A percentile compares a stretch with the other conserved stretches of the same genome.
Evolutionary conservation across 306 rosid species (phyloP).

Genomic region (Pyrus betulifolia): DNA sequence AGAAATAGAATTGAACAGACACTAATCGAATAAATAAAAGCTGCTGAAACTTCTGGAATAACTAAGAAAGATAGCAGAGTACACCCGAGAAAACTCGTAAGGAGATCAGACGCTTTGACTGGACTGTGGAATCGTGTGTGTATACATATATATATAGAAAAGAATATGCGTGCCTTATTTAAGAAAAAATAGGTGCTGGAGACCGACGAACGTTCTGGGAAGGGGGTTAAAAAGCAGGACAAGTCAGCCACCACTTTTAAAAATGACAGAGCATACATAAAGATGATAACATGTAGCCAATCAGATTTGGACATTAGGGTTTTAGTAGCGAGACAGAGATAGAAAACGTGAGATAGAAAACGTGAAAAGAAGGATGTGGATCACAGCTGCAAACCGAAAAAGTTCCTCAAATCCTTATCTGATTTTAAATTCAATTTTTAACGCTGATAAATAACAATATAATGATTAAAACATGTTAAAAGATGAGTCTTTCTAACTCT

Average conservation of each 20-base stretch:
- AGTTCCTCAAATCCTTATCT: background rate
- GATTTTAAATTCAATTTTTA: too few species aligned
- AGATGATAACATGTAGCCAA: background rate
- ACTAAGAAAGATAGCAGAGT: background rate
- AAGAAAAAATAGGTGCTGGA: background rate
- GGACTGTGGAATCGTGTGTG: background rate
- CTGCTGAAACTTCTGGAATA: background rate
- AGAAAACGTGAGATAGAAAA: too few species aligned
- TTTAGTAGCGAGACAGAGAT: background rate
- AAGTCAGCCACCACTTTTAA: background rate
- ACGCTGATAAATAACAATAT: fast-evolving
- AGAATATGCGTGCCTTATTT: background rate
- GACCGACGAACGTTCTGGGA: conserved; percentile 1
- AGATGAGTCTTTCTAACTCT: fast-evolving
- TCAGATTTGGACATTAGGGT: background rate
- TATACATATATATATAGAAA: background rate
- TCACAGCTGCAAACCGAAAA: background rate
- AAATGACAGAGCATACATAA: too few species aligned
- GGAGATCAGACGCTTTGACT: background rate
- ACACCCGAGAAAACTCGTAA: background rate
- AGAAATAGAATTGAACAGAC: background rate
- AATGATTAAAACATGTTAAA: fast-evolving
- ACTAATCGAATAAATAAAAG: background rate
- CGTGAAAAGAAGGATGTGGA: too few species aligned
- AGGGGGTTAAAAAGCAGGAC: too few species aligned